Evolutionary conservation across 2,329 filamentous ascomycete genomes (phyloP).

Genomic region (Zasmidium angulare): DNA sequence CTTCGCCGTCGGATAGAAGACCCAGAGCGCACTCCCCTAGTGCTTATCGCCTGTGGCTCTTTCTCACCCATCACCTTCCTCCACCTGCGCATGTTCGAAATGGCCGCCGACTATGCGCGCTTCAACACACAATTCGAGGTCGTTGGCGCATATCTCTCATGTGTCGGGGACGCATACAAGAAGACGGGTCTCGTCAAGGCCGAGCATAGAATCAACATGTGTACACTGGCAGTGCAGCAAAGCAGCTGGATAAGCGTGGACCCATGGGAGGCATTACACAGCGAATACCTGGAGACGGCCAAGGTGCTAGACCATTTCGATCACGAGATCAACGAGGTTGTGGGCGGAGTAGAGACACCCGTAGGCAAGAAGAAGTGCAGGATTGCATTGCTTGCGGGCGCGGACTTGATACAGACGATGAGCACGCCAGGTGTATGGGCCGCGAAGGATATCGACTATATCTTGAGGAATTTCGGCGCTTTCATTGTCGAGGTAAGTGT

Average conservation of each 20-base stretch:
- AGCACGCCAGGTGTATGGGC: conserved; percentile 69
- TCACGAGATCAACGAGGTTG: conserved; percentile 78
- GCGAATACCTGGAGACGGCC: conserved; percentile 83
- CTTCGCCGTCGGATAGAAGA: conserved; percentile 59
- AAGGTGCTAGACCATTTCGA: conserved; percentile 89
- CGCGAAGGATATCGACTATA: conserved; percentile 79
- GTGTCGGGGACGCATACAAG: conserved; percentile 75
- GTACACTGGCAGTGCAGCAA: conserved; percentile 74
- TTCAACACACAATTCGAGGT: conserved; percentile 79
- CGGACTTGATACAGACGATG: conserved; percentile 54
- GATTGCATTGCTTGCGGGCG: conserved; percentile 78
- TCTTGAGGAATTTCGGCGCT: conserved; percentile 77
- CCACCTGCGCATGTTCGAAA: conserved; percentile 84
- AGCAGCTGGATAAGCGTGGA: conserved; percentile 82
- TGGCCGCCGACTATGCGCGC: conserved; percentile 77
- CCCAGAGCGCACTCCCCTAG: conserved; percentile 59
- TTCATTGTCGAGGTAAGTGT: conserved; percentile 64
- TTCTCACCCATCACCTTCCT: conserved; percentile 55
- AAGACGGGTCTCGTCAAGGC: conserved; percentile 76
- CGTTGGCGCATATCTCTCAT: conserved; percentile 79
- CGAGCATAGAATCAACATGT: conserved; percentile 79
- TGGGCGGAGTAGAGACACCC: conserved; percentile 69
- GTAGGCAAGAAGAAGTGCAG: conserved; percentile 69
- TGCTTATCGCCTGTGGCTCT: conserved; percentile 68
- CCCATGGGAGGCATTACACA: conserved; percentile 82